Evolutionary conservation across 768 basidiomycete species (phyloP), one percentile per base, ranked within the genome.

Genomic region (Suillus subluteus): DNA sequence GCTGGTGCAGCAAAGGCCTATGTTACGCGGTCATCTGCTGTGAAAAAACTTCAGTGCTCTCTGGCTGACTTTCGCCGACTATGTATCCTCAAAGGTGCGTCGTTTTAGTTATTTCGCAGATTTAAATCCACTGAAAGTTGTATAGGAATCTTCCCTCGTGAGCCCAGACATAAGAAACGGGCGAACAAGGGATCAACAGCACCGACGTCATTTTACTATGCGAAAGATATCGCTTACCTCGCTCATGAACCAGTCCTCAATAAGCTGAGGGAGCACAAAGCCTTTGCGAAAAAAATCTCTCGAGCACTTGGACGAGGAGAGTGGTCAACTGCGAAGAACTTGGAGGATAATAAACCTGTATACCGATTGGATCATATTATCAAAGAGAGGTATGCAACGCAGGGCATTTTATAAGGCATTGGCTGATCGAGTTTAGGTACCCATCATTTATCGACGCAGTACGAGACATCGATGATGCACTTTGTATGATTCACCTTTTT

Each of bases 181-280:
- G 98, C 97, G 44, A 99, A 99, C 82, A 99, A 98, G 78, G 98
- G 97, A 1, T 97, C 95, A 4, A 95, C 96, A 62, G 96, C 95
- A 0, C 96, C 96, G 5, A 95, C 98, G 1, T 95, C 96, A 3
- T 99, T 99, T 81, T 99, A 99, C 81, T 98, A 99, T 77, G 83
- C 94, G 35, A 99, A 99, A 81, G 98, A 99, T 75, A 97, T 99
- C 70, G 92, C 94, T 65, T 99, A 97, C 79, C 88, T 99, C 41
- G 90, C 95, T 6, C 98, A 99, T 77, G 98, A 99, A 76, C 98
- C 98, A 1, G 89, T 99, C 13, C 83, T 99, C 32, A 89, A 88
- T 77, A 98, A 95, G 78, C 84, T 99, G 62, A 84, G 98, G 74
- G 96, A 99, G 76, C 98, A 99, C 82, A 99, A 99, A 78, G 91